phyloP scores from a whole-genome alignment of 2,329 filamentous ascomycete species.

The Domatiomyces catenatus region DNA sequence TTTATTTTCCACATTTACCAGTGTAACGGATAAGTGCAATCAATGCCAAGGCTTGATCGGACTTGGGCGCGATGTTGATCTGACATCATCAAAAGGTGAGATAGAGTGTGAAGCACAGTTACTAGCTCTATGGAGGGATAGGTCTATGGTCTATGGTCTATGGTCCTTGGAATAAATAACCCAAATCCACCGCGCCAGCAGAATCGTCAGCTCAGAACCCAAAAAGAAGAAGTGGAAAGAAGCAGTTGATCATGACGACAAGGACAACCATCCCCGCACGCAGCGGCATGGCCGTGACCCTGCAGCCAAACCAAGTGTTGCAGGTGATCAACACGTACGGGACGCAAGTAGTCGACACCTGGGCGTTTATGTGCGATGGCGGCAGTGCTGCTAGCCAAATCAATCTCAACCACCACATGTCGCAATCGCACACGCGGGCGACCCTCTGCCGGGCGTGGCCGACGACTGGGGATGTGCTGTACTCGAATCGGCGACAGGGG shows the following conservation, averaged over 20 bases:
- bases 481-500: constrained; percentile 24
- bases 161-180: no score
- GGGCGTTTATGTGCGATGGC: constrained; percentile 24
- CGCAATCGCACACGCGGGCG: constrained; percentile 27
- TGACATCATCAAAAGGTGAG: no score
- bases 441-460: constrained; percentile 20
- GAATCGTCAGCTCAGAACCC: no score
- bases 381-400: background rate
- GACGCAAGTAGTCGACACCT: constrained; percentile 37
- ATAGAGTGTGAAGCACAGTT: no score
- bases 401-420: constrained; percentile 18
- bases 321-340: constrained; percentile 35
- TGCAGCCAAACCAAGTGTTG: constrained; percentile 26
- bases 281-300: constrained; percentile 26
- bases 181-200: no score
- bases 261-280: constrained; percentile 28
- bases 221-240: background rate
- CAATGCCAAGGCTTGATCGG: no score
- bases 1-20: no score
- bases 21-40: no score
- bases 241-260: background rate
- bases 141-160: no score
- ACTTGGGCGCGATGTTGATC: no score
- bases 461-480: constrained; percentile 21
- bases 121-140: no score